Evolutionary conservation across 768 basidiomycete species (phyloP).

Genomic region (Tephrocybe rancida): DNA sequence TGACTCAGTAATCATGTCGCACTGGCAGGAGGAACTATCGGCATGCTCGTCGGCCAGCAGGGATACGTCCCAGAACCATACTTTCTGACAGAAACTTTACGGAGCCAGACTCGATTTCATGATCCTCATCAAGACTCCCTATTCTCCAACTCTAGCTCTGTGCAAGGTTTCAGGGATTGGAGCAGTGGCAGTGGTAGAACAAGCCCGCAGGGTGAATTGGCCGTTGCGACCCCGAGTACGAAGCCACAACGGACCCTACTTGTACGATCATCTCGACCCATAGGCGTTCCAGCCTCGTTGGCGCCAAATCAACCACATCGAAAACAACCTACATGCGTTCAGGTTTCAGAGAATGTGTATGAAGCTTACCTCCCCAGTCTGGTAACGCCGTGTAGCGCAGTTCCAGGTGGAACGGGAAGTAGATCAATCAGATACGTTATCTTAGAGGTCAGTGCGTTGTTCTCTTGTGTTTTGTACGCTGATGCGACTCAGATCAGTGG

Average conservation of each 20-base stretch:
- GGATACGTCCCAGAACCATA: conserved; percentile 87
- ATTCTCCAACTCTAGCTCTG: conserved; percentile 78
- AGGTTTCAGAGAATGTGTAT: conserved; percentile 64
- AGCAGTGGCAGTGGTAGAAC: conserved; percentile 60
- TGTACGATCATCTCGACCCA: conserved; percentile 73
- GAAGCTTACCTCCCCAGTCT: conserved; percentile 76
- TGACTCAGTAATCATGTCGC: too few relatives aligned
- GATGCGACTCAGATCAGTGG: conserved; percentile 56
- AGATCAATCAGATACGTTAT: conserved; percentile 87
- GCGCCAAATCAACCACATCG: conserved; percentile 25
- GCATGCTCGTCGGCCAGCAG: conserved; percentile 77
- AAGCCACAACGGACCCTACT: conserved; percentile 43
- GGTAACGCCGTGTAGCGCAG: conserved; percentile 73
- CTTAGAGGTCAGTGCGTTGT: conserved; percentile 58
- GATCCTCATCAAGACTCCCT: conserved; percentile 88
- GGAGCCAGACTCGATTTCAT: conserved; percentile 86
- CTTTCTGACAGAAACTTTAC: conserved; percentile 83
- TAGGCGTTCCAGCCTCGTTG: conserved; percentile 48
- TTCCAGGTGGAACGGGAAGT: conserved; percentile 57
- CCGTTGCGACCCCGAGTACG: conserved; percentile 19
- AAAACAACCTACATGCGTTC: conserved; percentile 43
- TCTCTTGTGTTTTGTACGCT: conserved; percentile 8
- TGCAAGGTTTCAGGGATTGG: conserved; percentile 82
- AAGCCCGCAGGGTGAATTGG: conserved; percentile 39
- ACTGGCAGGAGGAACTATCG: conserved; percentile 75